Percentiles rank a stretch among this genome's conserved stretches.
These are phyloP conservation scores for Wickerhamiella galacta DNA, from an alignment of 805 yeast species.

Conservation along the genomic window DNA sequence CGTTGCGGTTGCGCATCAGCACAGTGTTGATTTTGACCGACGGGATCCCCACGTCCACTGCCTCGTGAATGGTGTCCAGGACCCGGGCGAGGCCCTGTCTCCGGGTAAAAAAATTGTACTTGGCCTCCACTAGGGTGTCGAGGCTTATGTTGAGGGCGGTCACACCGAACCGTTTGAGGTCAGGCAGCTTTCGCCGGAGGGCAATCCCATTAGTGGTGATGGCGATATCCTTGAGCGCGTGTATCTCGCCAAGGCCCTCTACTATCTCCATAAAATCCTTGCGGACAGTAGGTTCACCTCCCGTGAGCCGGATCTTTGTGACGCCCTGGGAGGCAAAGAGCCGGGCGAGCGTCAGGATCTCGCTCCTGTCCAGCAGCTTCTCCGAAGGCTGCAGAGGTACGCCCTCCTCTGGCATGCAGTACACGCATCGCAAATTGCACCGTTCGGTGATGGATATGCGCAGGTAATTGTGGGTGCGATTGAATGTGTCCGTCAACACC, in stretches of 20 bases:
- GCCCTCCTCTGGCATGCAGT: constrained; percentile 45
- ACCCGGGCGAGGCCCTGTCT: constrained; percentile 34
- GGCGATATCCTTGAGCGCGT: constrained; percentile 32
- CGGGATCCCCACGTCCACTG: constrained; percentile 29
- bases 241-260: constrained; percentile 22
- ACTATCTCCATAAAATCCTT: constrained; percentile 33
- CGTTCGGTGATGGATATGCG: constrained; percentile 36
- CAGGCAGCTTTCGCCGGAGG: constrained; percentile 30
- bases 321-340: constrained; percentile 34
- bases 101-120: constrained; percentile 32
- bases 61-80: constrained; percentile 28
- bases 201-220: constrained; percentile 38
- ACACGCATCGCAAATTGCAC: constrained; percentile 30
- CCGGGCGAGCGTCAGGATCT: constrained; percentile 28
- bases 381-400: constrained; percentile 30
- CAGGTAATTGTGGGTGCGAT: constrained; percentile 32
- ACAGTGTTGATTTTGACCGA: constrained; percentile 35
- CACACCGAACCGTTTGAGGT: constrained; percentile 27
- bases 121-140: constrained; percentile 37
- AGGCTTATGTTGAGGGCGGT: constrained; percentile 33
- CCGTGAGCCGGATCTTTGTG: constrained; percentile 35
- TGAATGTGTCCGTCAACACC: constrained; percentile 27
- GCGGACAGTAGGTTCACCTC: constrained; percentile 42
- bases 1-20: constrained; percentile 33
- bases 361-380: constrained; percentile 27